These are phyloP conservation scores for Globisporangium spiculum DNA, from an alignment of 352 stramenopile species.

Conservation along the genomic window DNA sequence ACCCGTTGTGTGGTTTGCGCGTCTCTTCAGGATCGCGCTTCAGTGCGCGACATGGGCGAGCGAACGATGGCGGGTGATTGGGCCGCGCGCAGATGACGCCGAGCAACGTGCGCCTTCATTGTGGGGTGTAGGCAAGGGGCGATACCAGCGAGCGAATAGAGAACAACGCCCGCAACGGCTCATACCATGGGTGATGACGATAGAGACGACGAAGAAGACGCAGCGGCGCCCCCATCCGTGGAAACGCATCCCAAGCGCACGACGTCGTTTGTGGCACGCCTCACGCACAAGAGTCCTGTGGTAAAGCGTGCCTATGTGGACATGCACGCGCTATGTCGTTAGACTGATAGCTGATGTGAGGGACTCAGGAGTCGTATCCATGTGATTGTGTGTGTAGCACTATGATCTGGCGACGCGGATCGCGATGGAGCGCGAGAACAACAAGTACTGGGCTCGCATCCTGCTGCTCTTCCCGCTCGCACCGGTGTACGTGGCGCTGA, in stretches of 20 bases:
- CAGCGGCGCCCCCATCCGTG: constrained; percentile 12
- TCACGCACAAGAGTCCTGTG: constrained; percentile 43
- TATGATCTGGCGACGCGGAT: constrained; percentile 54
- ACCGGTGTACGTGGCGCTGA: constrained; percentile 52
- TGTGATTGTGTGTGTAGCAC: constrained; percentile 20
- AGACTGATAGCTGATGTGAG: not conserved
- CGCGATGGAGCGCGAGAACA: constrained; percentile 54
- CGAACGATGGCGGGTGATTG: constrained; percentile 2
- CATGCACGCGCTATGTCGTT: not conserved
- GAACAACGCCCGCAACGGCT: not conserved
- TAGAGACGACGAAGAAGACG: constrained; percentile 15
- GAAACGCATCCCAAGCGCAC: constrained; percentile 66
- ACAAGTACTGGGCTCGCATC: constrained; percentile 67
- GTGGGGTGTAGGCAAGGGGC: too few relatives aligned
- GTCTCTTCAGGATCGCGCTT: not conserved
- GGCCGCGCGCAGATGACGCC: constrained; percentile 5
- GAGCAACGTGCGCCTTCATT: not conserved
- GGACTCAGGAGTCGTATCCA: too few relatives aligned
- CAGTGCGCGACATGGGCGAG: not conserved
- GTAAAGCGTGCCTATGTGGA: constrained; percentile 10
- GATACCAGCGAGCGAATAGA: not conserved
- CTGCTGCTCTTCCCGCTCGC: constrained; percentile 65
- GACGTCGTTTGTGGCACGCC: constrained; percentile 44
- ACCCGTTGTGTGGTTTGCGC: not conserved
- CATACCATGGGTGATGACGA: constrained; percentile 12